Conservation (phyloP, 768 basidiomycete species). For the Lentinula sp. region DNA sequence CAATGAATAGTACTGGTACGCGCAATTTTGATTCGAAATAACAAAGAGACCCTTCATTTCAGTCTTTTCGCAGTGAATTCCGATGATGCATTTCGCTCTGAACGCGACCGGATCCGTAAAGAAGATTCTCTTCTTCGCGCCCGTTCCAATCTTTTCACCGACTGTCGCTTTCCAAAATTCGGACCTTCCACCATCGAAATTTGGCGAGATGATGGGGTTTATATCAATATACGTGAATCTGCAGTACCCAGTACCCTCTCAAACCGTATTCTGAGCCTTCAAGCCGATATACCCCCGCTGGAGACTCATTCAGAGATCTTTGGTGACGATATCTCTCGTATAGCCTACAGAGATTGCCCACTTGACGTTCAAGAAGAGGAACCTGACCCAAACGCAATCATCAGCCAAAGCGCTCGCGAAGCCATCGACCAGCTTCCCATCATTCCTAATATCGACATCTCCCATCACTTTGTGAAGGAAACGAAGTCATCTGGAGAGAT, state of each 20-base stretch:
- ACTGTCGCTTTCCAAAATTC: background rate
- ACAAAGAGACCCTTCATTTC: too few relatives aligned
- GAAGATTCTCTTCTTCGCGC: background rate
- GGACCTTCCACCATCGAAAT: background rate
- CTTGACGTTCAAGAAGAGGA: background rate
- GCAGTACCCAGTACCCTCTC: slow-evolving; percentile 7
- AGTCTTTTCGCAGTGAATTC: background rate
- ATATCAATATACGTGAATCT: slow-evolving; percentile 6
- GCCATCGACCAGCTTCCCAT: slow-evolving; percentile 3
- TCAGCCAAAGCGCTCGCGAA: background rate
- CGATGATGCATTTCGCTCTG: background rate
- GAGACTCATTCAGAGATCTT: slow-evolving; percentile 2
- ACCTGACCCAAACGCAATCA: background rate
- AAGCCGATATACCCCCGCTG: slow-evolving; percentile 5
- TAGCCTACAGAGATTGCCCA: background rate
- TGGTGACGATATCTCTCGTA: slow-evolving; percentile 5
- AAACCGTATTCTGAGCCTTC: slow-evolving; percentile 9
- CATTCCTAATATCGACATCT: background rate
- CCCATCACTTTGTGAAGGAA: slow-evolving; percentile 5
- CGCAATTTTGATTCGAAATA: too few relatives aligned
- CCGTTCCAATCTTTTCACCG: background rate
- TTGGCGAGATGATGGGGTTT: background rate
- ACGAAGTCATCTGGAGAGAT: slow-evolving; percentile 1
- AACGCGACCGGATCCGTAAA: background rate
- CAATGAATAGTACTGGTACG: too few relatives aligned